phyloP scores from a whole-genome alignment of 73 alveolate species.

The Paramecium primaurelia region DNA sequence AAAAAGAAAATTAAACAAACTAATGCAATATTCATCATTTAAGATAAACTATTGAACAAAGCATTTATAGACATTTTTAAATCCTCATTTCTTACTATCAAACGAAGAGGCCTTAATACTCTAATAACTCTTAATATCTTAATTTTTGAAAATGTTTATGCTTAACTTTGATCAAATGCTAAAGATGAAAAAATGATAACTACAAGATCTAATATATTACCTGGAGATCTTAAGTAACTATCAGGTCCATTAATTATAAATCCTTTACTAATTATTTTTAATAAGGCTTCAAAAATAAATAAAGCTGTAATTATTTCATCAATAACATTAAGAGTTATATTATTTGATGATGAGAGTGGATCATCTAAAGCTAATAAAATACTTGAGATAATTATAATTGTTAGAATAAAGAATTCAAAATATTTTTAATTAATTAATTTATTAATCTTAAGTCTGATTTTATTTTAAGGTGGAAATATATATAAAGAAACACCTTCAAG shows the following conservation, averaged over 20 bases:
- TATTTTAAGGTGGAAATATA: neutral
- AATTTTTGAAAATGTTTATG: neutral
- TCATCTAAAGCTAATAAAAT: constrained; percentile 63
- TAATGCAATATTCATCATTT: constrained; percentile 61
- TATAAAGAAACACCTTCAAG: neutral
- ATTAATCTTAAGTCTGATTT: neutral
- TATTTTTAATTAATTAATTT: neutral
- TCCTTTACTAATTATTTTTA: constrained; percentile 8
- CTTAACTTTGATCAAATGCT: neutral
- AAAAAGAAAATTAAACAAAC: constrained; percentile 66
- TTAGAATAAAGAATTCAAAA: constrained; percentile 37
- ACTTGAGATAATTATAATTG: constrained; percentile 31
- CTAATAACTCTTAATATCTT: constrained; percentile 73
- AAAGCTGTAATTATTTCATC: constrained; percentile 39
- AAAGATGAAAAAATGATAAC: constrained; percentile 48
- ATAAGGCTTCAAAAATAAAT: neutral
- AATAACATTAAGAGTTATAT: neutral
- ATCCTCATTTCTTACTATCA: constrained; percentile 73
- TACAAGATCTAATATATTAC: constrained; percentile 43
- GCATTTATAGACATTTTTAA: constrained; percentile 72
- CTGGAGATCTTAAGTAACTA: constrained; percentile 24
- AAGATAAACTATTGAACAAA: constrained; percentile 63
- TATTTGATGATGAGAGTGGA: constrained; percentile 1
- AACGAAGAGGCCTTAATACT: constrained; percentile 74
- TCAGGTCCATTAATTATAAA: constrained; percentile 46